These are phyloP conservation scores for Singerocomus rubriflavus DNA, from an alignment of 1,284 basidiomycete species.

Conservation along the genomic window DNA sequence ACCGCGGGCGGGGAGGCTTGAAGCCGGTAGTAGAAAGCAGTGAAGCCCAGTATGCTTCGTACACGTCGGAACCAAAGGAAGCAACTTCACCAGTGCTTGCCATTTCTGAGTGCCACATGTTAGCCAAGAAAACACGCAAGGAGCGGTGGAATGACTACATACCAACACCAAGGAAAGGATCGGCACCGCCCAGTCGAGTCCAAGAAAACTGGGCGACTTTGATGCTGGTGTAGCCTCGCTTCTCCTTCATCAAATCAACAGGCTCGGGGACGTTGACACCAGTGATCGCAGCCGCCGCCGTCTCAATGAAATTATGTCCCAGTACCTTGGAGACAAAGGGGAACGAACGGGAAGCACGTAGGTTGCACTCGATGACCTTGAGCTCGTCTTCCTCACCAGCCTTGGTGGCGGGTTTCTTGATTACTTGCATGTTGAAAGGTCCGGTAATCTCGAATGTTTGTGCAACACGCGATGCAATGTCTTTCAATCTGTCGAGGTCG, in stretches of 20 bases:
- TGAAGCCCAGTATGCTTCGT: conserved; percentile 97
- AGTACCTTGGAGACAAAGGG: conserved; percentile 99
- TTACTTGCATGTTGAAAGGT: conserved; percentile 99
- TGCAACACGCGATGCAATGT: conserved; percentile 94
- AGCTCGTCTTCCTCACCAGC: conserved; percentile 64
- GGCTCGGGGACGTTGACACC: conserved; percentile 89
- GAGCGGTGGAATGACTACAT: conserved; percentile 31
- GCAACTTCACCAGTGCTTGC: conserved; percentile 98
- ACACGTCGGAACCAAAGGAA: conserved; percentile 91
- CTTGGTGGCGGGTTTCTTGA: conserved; percentile 72
- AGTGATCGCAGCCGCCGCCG: conserved; percentile 90
- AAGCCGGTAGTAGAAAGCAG: conserved; percentile 89
- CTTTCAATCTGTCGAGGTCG: conserved; percentile 88
- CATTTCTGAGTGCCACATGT: conserved; percentile 67
- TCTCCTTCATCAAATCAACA: conserved; percentile 89
- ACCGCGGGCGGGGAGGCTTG: conserved; percentile 78
- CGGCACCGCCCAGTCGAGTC: conserved; percentile 92
- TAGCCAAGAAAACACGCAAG: not conserved
- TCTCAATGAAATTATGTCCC: conserved; percentile 95
- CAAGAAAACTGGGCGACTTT: conserved; percentile 99
- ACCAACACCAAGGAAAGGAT: conserved; percentile 96
- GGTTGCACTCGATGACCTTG: conserved; percentile 99
- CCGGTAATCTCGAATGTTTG: conserved; percentile 95
- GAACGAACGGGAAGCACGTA: conserved; percentile 97
- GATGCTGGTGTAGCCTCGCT: conserved; percentile 92